Base-by-base conservation (phyloP, 441 rosid genomes). In the Croton setiger region DNA sequence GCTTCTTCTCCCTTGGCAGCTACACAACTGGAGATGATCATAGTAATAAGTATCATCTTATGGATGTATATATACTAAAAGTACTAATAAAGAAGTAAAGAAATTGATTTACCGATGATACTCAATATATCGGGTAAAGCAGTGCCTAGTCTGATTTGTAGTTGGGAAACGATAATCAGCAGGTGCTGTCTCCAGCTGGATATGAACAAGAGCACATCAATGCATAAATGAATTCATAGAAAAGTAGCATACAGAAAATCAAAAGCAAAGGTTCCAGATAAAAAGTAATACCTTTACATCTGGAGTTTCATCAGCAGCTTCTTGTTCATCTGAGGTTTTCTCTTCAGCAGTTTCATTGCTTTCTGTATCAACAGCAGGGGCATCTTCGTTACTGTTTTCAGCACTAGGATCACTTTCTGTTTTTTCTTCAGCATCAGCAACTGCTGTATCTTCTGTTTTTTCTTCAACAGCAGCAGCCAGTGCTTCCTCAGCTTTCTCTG, bases 1-100 rank as follows among this genome's bases (percentile, higher is more conserved):
- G 98, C 98, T 23, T 73, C 98, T 20, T 96, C 98, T 20, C 99
- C 99, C 75, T 96, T 93, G 18, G 96, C 96, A 76, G 96, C 96
- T 52, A 83, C 70, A 49, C 99, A 93, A 66, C 99, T 96, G 69
- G 37, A 58, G 75, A 65, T 76, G 57, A 76, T 51, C 36, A 76
- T 18, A 39, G 43, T 56, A 21, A 52, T 23, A 43, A 70, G 64
- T 54, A 36, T 47, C 41, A 62, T 5, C 58, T 41, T 33, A 58
- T 1, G 1, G 23, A 10, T 67, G 12, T 64, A 48, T 45, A 66
- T 11, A 51, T 44, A 45, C 31, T 17, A 45, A 60, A 56, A 33
- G 14, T 0, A 53, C 31, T 27, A 51, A 36, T 39, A 59, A 9
- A 33, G 3, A 8, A 8, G 43, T 47, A 45, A 39, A 4, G 43